Percentiles rank a stretch among this genome's conserved stretches.
phyloP scores from a whole-genome alignment of 177 flowering plant genomes.

The Vitis hybrid region DNA sequence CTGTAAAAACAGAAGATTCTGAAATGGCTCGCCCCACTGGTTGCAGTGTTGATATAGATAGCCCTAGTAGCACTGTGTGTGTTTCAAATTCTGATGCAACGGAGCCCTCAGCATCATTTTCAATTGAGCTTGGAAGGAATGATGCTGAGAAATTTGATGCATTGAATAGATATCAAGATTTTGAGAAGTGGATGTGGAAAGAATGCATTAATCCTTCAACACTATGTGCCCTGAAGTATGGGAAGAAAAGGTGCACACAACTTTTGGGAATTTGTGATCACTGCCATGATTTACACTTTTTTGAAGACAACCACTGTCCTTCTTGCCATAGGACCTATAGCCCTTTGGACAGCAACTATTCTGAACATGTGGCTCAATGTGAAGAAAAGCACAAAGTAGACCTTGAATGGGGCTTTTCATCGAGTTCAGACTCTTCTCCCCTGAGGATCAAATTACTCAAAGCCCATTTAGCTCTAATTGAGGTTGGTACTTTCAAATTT shows the following conservation, averaged over 20 bases:
- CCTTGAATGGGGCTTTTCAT: constrained; percentile 10
- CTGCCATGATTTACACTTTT: constrained; percentile 43
- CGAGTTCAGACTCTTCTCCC: constrained; percentile 37
- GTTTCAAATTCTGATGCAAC: constrained; percentile 30
- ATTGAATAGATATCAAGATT: constrained; percentile 59
- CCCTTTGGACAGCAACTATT: constrained; percentile 20
- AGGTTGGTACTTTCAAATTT: constrained; percentile 41
- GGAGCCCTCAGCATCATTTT: constrained; percentile 61
- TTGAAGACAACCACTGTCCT: constrained; percentile 60
- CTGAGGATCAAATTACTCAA: constrained; percentile 64
- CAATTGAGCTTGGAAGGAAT: constrained; percentile 58
- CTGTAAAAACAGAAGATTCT: constrained; percentile 31
- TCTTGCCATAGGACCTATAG: constrained; percentile 50
- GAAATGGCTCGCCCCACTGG: constrained; percentile 31
- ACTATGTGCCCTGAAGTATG: constrained; percentile 64
- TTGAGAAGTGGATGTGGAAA: constrained; percentile 77
- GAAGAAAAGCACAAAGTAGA: constrained; percentile 29
- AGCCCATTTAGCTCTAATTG: constrained; percentile 56
- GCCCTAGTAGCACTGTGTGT: constrained; percentile 50
- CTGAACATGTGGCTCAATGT: constrained; percentile 56
- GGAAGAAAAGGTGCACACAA: constrained; percentile 51
- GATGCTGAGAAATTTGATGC: constrained; percentile 41
- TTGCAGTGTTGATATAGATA: constrained; percentile 29
- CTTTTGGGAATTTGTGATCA: constrained; percentile 51
- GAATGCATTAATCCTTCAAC: constrained; percentile 53